Base-by-base conservation (phyloP, 1,284 basidiomycete genomes). In the Boletus chippewaensis region DNA sequence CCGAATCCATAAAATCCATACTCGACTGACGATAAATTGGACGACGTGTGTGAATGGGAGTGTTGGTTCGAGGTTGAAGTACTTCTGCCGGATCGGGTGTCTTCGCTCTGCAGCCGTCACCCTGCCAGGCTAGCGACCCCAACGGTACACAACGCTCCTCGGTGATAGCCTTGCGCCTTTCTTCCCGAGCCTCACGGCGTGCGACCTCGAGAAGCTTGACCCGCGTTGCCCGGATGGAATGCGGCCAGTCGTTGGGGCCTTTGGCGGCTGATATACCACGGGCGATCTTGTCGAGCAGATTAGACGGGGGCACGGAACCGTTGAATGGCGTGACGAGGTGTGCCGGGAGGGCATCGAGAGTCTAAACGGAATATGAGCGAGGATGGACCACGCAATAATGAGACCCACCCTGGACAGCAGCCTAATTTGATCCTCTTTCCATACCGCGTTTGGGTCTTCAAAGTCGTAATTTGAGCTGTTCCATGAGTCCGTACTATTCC, bases 281-380 rank as follows among this genome's bases (percentile, higher is more conserved):
- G 13, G 87, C 85, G 57, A 91, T 81, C 72, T 86, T 89, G 67
- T 91, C 87, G 56, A 91, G 79, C 16, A 90, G 77, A 65, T 90
- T 90, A 10, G 84, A 80, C 22, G 87, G 88, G 5, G 87, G 88
- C 15, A 89, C 77, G 40, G 81, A 75, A 26, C 88, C 87, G 57
- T 83, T 82, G 74, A 87, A 90, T 48, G 87, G 88, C 13, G 87
- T 91, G 63, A 87, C 73, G 22, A 90, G 75, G 61, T 90, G 85
- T 12, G 82, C 72, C n/a, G 87, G 87, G 54, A 90, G 78, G 40
- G 84, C 84, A 63, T 91, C 87, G 18, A 91, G 74, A 18, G 88
- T 87, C 87, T 59, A 4, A 26, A 22, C 3, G 12, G 11, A 9
- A 32, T 0, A 35, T 62, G 47, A 64, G 53, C 31, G 15, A 3